Conservation (phyloP, 768 basidiomycete genomes). For the Leccinum disarticulatum region DNA sequence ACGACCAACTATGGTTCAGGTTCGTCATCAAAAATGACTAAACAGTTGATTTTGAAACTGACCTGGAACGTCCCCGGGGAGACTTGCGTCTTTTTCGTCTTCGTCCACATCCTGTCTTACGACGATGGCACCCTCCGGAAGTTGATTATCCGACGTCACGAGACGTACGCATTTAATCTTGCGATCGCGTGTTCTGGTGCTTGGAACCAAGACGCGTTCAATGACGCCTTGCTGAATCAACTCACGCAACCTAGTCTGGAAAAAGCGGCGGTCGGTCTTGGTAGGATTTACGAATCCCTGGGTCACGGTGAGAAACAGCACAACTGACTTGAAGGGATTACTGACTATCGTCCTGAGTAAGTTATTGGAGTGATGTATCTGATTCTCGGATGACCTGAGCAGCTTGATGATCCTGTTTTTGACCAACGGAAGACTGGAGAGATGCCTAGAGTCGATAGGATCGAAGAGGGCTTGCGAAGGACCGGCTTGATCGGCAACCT, state of each 20-base stretch:
- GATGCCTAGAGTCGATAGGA: constrained; percentile 73
- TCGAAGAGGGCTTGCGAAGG: constrained; percentile 52
- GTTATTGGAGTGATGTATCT: constrained; percentile 72
- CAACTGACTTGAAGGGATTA: constrained; percentile 6
- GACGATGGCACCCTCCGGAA: constrained; percentile 37
- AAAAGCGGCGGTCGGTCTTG: constrained; percentile 80
- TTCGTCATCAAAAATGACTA: constrained; percentile 1
- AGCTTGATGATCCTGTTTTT: constrained; percentile 70
- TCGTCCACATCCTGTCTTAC: constrained; percentile 39
- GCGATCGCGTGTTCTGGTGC: constrained; percentile 46
- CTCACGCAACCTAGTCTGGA: constrained; percentile 71
- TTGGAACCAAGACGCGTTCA: constrained; percentile 73
- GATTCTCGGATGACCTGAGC: constrained; percentile 65
- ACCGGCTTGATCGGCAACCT: constrained; percentile 19
- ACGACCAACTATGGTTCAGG: constrained; percentile 29
- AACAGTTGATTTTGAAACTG: constrained; percentile 9
- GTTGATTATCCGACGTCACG: constrained; percentile 41
- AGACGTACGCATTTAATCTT: constrained; percentile 68
- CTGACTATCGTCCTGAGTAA: constrained; percentile 76
- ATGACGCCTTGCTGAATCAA: constrained; percentile 71
- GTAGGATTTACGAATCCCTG: constrained; percentile 78
- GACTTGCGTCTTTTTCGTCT: constrained; percentile 36
- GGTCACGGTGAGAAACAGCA: constrained; percentile 2
- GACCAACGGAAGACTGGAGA: constrained; percentile 73
- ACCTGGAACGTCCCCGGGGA: constrained; percentile 36